Evolutionary conservation across 2,329 filamentous ascomycete species (phyloP), one percentile per base, ranked within the genome.

Genomic region (Atkinsonella texensis): DNA sequence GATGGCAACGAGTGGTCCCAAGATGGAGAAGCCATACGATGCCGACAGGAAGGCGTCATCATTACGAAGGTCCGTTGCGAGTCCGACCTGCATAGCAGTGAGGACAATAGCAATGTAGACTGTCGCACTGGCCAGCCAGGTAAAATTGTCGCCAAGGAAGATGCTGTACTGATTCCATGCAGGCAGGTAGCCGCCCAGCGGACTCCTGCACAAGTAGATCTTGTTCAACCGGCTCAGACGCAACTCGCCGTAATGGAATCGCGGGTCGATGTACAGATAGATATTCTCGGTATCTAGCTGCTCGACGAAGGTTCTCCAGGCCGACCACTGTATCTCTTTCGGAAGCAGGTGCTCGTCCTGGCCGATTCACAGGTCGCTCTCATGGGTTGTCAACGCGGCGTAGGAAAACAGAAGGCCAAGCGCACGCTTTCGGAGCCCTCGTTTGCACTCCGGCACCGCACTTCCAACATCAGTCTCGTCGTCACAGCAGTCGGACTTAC

Each of bases 81-180:
- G 58, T 0, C 70, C 72, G 12, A 75, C 70, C 59, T 77, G 74
- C 70, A 77, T 73, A 0, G 74, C 74, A 2, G 70, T 70, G 33
- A 78, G 62, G 17, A 75, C 63, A 15, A 77, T 56, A 40, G 66
- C 68, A 18, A 75, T 57, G 55, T 71, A 76, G 2, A 68, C 68
- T 3, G 69, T 66, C 1, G 66, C 57, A 9, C 65, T 60, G 1
- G 69, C 61, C 1, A 76, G 54, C 65, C 60, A 68, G 17, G 62
- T 61, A 20, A 75, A 67, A 53, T 75, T 72, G 35, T 70, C 61
- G 12, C 62, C 60, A 43, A 75, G 69, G 52, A 75, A 72, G 18
- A 60, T 58, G 2, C 59, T 55, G 57, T 74, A 77, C 45, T 60
- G 48, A 17, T 59, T 51, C 59, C 61, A 64, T 32, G 23, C 40